These are phyloP conservation scores for Cladosporium sphaerospermum DNA, from an alignment of 2,329 filamentous ascomycete species.

Conservation along the genomic window DNA sequence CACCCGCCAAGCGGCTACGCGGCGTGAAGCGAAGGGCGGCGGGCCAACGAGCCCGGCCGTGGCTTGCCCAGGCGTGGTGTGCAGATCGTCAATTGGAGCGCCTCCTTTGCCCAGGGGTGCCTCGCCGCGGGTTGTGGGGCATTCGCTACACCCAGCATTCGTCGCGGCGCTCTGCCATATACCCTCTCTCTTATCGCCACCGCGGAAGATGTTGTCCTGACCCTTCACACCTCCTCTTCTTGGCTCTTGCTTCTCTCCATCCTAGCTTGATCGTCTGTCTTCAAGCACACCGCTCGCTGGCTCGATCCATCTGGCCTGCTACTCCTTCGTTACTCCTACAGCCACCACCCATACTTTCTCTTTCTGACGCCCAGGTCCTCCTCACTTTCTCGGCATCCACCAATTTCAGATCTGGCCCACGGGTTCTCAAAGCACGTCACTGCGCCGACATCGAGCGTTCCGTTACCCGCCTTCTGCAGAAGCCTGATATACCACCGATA, in stretches of 20 bases:
- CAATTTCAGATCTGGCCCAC: not conserved
- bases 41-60: not conserved
- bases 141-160: no score
- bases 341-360: not conserved
- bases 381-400: constrained; percentile 4
- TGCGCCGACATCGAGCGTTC: not conserved
- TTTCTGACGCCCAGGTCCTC: not conserved
- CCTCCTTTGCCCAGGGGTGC: no score
- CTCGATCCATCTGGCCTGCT: no score
- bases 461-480: not conserved
- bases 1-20: not conserved
- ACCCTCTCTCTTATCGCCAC: no score
- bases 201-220: no score
- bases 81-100: not conserved
- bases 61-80: constrained; percentile 1
- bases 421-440: not conserved
- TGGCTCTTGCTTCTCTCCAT: not conserved
- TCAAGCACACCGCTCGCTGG: no score
- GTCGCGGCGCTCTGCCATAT: no score
- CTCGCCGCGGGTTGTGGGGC: no score
- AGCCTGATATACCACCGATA: no score
- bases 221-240: not conserved
- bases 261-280: not conserved
- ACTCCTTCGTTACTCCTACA: not conserved
- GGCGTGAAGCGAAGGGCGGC: not conserved